Evolutionary conservation across 371 early-diverging fungal genomes (phyloP), one percentile per base, ranked within the genome.

Genomic region (Haplosporangium sp.): DNA sequence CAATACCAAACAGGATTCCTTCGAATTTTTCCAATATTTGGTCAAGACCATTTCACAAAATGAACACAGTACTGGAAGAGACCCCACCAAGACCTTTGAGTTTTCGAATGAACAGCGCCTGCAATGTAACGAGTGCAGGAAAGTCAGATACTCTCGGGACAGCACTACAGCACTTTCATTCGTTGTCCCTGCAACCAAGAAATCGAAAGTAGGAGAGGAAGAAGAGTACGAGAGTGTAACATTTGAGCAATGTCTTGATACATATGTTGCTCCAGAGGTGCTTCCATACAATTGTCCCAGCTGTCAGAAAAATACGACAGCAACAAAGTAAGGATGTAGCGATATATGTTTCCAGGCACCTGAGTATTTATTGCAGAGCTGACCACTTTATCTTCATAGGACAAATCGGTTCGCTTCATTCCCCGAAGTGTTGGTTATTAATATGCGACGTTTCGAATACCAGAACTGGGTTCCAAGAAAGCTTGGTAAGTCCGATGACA

Each of bases 391-490:
- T 10, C 58, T 10, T 3, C 42, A 10, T 71, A 93, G 94, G 75
- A 88, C 94, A 5, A 90, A 88, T 13, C 86, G 91, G 55, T 94
- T 98, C 73, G 86, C 84, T 6, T 91, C 95, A 0, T 98, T 96
- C 76, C 99, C 99, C 11, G 86, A 95, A 66, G 87, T 94, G 27
- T 83, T 98, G 20, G 93, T 94, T 1, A 77, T 94, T 60, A 92
- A 94, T 60, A 90, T 93, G 77, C 90, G 91, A 39, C 90, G 97
- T 42, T 98, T 97, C 79, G 94, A 94, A 48, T 87, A 93, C 64
- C 90, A 95, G 42, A 91, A 96, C 71, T 98, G 96, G 93, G 97
- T 97, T 37, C 94, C 95, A 34, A 85, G 86, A 62, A 95, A 95
- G 83, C 84, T 95, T 19, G 86, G 93, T 88, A 88, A 56, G 85